Evolutionary conservation across 129 eudicot species (phyloP).

Genomic region (Flaveria trinervia): DNA sequence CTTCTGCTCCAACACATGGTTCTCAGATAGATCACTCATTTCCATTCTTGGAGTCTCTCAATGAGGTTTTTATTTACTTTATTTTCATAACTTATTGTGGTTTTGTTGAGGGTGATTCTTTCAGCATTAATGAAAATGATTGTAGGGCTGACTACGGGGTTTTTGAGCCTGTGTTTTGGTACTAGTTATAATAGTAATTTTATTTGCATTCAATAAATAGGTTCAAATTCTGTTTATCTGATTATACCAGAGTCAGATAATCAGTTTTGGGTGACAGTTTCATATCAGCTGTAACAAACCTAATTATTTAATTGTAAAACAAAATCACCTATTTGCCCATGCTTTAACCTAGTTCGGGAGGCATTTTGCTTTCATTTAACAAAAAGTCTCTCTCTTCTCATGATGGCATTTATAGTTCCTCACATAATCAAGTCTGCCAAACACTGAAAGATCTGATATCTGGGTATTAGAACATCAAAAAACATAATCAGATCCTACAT

Average conservation of each 20-base stretch:
- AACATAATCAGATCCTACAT: conserved; percentile 8
- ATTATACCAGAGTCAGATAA: neutral
- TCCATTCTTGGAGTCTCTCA: conserved; percentile 95
- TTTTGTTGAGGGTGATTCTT: neutral
- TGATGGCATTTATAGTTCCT: neutral
- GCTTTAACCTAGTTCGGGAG: neutral
- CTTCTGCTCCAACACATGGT: conserved; percentile 82
- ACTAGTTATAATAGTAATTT: neutral
- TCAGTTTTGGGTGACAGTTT: conserved; percentile 11
- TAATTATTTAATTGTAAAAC: too few species aligned
- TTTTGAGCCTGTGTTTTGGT: neutral
- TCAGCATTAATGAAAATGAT: conserved; percentile 3
- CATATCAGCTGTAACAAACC: conserved; percentile 9
- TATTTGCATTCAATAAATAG: neutral
- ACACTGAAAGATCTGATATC: neutral
- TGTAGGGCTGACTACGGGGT: neutral
- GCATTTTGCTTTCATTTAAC: neutral
- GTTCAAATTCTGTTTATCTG: neutral
- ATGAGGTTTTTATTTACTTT: conserved; percentile 58
- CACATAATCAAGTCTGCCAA: neutral
- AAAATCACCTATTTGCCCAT: neutral
- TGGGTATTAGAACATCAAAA: conserved; percentile 10
- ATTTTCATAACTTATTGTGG: neutral
- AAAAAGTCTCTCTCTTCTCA: neutral
- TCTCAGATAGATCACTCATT: conserved; percentile 98